Evolutionary conservation across 495 filamentous ascomycete species (phyloP).

Genomic region (Acidomyces sp.): DNA sequence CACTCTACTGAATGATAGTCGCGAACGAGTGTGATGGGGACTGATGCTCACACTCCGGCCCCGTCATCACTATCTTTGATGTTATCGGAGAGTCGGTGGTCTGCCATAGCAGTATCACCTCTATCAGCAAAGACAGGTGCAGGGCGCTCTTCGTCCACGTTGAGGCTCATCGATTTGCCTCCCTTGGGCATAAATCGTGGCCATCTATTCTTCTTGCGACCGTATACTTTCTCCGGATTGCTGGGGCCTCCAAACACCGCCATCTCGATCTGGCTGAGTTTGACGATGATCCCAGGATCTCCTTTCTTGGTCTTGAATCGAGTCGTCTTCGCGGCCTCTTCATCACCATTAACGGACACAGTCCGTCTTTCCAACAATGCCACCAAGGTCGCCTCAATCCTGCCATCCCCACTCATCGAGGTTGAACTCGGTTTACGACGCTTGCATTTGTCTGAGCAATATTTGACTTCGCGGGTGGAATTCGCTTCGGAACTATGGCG

Average conservation of each 20-base stretch:
- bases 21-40: conserved; percentile 24
- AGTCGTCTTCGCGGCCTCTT: background rate
- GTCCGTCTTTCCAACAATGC: conserved; percentile 19
- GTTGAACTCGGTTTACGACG: conserved; percentile 19
- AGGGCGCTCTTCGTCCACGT: conserved; percentile 23
- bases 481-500: conserved; percentile 11
- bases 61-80: no score
- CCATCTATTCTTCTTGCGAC: conserved; percentile 27
- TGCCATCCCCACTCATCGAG: conserved; percentile 14
- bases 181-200: conserved; percentile 18
- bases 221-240: conserved; percentile 22
- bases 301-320: conserved; percentile 22
- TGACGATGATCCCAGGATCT: conserved; percentile 22
- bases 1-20: conserved; percentile 30
- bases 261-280: conserved; percentile 24
- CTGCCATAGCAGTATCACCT: no score
- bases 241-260: conserved; percentile 25
- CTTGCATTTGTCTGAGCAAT: conserved; percentile 25
- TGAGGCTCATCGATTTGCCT: conserved; percentile 23
- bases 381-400: conserved; percentile 21
- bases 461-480: conserved; percentile 20
- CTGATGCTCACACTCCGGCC: no score
- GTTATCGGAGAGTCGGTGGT: no score
- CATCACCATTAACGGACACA: background rate
- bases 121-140: no score